Percentiles rank a stretch among this genome's conserved stretches.
These are phyloP conservation scores for Pythium aphanidermatum DNA, from an alignment of 352 stramenopile species.

Conservation along the genomic window DNA sequence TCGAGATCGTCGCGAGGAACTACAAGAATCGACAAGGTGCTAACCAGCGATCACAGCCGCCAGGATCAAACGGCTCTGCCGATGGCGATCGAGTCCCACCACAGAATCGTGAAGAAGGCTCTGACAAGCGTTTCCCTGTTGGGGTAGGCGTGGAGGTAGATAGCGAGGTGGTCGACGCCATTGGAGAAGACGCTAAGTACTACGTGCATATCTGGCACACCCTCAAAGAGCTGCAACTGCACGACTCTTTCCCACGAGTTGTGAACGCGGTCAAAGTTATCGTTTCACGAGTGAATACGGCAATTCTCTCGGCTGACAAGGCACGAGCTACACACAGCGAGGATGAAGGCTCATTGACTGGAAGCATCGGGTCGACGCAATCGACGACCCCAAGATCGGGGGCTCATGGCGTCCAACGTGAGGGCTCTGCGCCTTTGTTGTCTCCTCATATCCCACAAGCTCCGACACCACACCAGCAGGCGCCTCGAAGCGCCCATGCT, in stretches of 20 bases:
- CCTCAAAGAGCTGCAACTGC: slow-evolving; percentile 53
- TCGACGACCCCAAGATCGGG: slow-evolving; percentile 2
- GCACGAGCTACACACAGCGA: background rate
- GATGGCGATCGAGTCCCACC: too few relatives aligned
- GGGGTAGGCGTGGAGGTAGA: slow-evolving; percentile 18
- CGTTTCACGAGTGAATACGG: slow-evolving; percentile 24
- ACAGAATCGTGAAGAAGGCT: background rate
- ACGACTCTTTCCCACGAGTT: slow-evolving; percentile 69
- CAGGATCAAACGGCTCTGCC: too few relatives aligned
- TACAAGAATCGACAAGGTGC: slow-evolving; percentile 49
- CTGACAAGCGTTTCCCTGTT: slow-evolving; percentile 16
- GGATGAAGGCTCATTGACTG: background rate
- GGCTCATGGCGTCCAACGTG: slow-evolving; percentile 2
- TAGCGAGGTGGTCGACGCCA: slow-evolving; percentile 11
- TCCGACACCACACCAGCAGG: background rate
- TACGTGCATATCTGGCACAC: slow-evolving; percentile 64
- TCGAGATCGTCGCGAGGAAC: slow-evolving; percentile 80
- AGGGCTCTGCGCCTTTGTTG: slow-evolving; percentile 10
- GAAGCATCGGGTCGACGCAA: background rate
- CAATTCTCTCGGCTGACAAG: slow-evolving; percentile 22
- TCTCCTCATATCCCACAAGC: background rate
- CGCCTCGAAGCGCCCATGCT: too few relatives aligned
- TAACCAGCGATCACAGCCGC: background rate
- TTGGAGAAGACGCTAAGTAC: slow-evolving; percentile 37
- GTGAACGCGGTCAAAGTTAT: slow-evolving; percentile 30